These are phyloP conservation scores for Euryodendron excelsum DNA, from an alignment of 148 eudicot genomes.

Conservation along the genomic window DNA sequence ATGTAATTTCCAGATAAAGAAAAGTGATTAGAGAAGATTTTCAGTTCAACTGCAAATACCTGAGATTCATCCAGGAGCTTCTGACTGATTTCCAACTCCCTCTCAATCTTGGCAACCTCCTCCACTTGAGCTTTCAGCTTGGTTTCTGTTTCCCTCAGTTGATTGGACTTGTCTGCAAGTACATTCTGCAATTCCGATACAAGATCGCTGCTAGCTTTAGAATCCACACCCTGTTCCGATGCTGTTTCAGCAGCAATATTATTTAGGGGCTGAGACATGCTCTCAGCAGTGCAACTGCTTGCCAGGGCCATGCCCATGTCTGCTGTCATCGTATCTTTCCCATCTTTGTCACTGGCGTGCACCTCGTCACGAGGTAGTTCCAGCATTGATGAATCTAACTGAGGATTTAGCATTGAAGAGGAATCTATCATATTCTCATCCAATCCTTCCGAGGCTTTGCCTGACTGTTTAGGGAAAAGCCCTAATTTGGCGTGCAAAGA, in stretches of 20 bases:
- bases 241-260: conserved; percentile 34
- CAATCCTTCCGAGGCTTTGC: conserved; percentile 47
- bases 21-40: background rate
- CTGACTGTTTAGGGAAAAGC: conserved; percentile 25
- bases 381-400: conserved; percentile 70
- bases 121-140: conserved; percentile 51
- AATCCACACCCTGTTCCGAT: conserved; percentile 27
- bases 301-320: conserved; percentile 34
- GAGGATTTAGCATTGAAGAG: conserved; percentile 55
- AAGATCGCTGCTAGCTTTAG: conserved; percentile 41
- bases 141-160: conserved; percentile 51
- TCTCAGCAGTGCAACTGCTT: conserved; percentile 42
- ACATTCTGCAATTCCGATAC: conserved; percentile 56
- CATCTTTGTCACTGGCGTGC: conserved; percentile 39
- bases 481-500: conserved; percentile 39
- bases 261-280: conserved; percentile 35
- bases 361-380: conserved; percentile 64
- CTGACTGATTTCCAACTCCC: conserved; percentile 68
- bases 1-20: background rate
- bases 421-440: conserved; percentile 87
- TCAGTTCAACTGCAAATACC: conserved; percentile 41
- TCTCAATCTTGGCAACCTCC: conserved; percentile 62
- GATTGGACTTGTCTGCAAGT: conserved; percentile 60
- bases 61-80: conserved; percentile 94
- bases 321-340: conserved; percentile 27